Base-by-base conservation (phyloP, 257 asterid genomes). In the Nicotiana attenuata region DNA sequence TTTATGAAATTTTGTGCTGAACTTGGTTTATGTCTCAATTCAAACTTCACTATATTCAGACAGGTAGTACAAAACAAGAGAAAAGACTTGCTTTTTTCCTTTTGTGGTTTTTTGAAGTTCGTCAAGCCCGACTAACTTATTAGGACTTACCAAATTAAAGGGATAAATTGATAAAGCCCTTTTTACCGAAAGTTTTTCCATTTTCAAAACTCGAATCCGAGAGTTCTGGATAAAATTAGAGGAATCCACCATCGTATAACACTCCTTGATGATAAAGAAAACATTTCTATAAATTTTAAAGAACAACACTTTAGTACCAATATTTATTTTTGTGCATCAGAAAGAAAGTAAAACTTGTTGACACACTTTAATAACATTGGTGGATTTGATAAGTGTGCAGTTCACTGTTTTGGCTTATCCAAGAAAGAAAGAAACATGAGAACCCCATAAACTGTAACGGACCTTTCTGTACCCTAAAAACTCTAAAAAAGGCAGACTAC, bases 241-340 rank as follows among this genome's bases (percentile, higher is more conserved):
- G 6, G 33, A 41, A 20, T 69, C 10, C 45, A 7, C 10, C 2
- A 0, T 38, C 10, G 2, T 1, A 38, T 38, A 38, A 38, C 45
- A 38, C 45, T 38, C 2, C 2, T 38, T 38, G 45, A 38, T 7
- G 45, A 0, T 38, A 67, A 9, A 17, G 55, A 68, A 41, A 41
- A 2, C 3, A n/a, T 15, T 41, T 68, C 1, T 11, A 41, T 71
- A 13, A 41, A 20, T 13, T n/a, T 68, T 38, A n/a, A n/a, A 38
- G 29, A 67, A 10, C 10, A 4, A 13, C 20, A 71, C 2, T 45
- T 14, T 71, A 13, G 38, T 0, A 71, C 24, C 67, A 82, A 63
- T 76, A 31, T 31, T 31, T 76, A 76, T 35, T 64, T 76, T 55
- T 82, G 59, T 20, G 67, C 68, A 47, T 28, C 20, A 77, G 22